These are phyloP conservation scores for Monoraphidium neglectum DNA, from an alignment of 139 green algal species.

Conservation along the genomic window DNA sequence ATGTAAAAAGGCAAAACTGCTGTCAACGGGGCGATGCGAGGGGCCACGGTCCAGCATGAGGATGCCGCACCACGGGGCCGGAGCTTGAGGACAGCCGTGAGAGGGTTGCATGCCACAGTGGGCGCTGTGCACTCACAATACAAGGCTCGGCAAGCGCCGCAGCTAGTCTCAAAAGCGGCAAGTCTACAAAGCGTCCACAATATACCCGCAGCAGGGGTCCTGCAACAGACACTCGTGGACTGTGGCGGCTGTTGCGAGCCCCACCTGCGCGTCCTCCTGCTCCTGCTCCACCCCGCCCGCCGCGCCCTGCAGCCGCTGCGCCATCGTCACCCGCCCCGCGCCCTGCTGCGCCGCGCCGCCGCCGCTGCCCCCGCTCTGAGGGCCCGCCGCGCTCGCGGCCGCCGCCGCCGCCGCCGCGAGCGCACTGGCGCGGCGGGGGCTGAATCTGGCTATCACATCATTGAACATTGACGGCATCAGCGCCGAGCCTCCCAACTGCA, in stretches of 20 bases:
- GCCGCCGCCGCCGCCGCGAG: constrained; percentile 11
- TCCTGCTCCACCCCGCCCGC: constrained; percentile 34
- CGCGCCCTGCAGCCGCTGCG: constrained; percentile 21
- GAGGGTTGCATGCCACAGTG: too few relatives aligned
- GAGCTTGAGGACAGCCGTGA: too few relatives aligned
- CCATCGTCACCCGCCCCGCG: constrained; percentile 24
- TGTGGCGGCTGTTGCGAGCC: not conserved
- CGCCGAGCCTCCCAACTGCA: constrained; percentile 48
- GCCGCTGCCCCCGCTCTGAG: not conserved
- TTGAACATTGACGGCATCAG: constrained; percentile 69
- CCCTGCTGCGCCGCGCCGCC: not conserved
- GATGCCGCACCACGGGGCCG: too few relatives aligned
- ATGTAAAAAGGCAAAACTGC: not conserved
- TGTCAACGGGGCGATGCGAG: too few relatives aligned
- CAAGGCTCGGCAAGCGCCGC: not conserved
- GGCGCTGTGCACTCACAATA: not conserved
- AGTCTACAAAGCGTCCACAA: not conserved
- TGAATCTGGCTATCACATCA: constrained; percentile 58
- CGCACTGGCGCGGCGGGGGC: constrained; percentile 32
- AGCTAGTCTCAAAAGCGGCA: not conserved
- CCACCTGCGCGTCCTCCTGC: constrained; percentile 74
- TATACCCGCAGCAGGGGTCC: too few relatives aligned
- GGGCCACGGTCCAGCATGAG: too few relatives aligned
- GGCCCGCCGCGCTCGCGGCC: not conserved
- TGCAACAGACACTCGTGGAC: not conserved